phyloP scores from a whole-genome alignment of 331 rosid genomes.

The Pyrus hybrid region DNA sequence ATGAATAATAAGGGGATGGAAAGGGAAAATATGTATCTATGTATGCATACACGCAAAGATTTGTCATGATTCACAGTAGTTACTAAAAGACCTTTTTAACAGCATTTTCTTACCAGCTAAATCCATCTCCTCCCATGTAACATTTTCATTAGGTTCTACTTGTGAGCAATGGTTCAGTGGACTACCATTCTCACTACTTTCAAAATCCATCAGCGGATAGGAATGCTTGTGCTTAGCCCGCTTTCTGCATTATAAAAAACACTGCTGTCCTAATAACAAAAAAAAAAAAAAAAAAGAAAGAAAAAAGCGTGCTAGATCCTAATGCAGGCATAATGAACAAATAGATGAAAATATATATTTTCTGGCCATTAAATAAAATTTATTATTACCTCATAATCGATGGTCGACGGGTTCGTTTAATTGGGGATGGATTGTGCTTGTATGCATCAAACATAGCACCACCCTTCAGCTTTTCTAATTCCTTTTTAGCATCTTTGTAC shows the following conservation, averaged over 20 bases:
- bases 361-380: not conserved
- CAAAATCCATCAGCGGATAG: conserved; percentile 22
- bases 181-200: conserved; percentile 21
- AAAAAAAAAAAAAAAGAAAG: not conserved
- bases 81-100: not conserved
- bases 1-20: not conserved
- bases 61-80: not conserved
- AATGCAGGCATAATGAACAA: not conserved
- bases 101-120: conserved; percentile 35
- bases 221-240: conserved; percentile 50
- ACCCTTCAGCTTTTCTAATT: conserved; percentile 57
- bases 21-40: not conserved
- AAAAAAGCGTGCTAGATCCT: not conserved
- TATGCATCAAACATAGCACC: conserved; percentile 28
- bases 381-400: conserved; percentile 48
- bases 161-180: conserved; percentile 24
- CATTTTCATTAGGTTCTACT: conserved; percentile 15
- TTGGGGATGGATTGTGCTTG: conserved; percentile 24
- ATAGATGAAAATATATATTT: not conserved
- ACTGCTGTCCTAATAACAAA: conserved; percentile 6
- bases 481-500: conserved; percentile 64
- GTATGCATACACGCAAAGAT: not conserved
- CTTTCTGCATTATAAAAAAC: conserved; percentile 35
- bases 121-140: conserved; percentile 25
- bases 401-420: conserved; percentile 54